A percentile compares a stretch with the other conserved stretches of the same genome.
Evolutionary conservation across 345 rosid genomes (phyloP).

Genomic region (Odontarrhena argentea): DNA sequence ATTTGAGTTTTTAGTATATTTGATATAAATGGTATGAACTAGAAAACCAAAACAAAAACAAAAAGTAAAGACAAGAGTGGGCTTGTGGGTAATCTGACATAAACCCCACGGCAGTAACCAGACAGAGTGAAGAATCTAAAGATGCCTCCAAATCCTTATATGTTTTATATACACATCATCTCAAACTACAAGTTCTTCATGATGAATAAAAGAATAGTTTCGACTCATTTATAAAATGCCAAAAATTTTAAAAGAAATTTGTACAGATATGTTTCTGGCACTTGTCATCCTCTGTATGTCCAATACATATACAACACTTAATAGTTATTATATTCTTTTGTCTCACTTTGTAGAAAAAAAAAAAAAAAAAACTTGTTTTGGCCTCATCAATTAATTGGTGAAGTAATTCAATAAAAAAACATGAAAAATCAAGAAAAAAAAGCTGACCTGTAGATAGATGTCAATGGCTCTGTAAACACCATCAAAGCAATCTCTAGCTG

Average conservation of each 20-base stretch:
- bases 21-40: neutral
- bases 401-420: slow-evolving; percentile 4
- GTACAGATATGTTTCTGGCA: slow-evolving; percentile 18
- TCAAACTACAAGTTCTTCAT: neutral
- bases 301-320: slow-evolving; percentile 3
- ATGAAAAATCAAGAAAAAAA: neutral
- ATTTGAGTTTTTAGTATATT: neutral
- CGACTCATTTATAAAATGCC: slow-evolving; percentile 6
- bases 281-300: slow-evolving; percentile 31
- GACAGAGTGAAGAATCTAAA: slow-evolving; percentile 37
- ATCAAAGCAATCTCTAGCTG: slow-evolving; percentile 71
- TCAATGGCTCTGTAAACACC: slow-evolving; percentile 83
- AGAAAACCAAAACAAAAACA: neutral
- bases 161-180: slow-evolving; percentile 17
- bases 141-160: slow-evolving; percentile 26
- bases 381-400: slow-evolving; percentile 14
- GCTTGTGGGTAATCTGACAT: slow-evolving; percentile 38
- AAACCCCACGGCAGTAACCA: slow-evolving; percentile 42
- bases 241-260: slow-evolving; percentile 8
- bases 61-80: slow-evolving; percentile 27
- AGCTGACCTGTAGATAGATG: slow-evolving; percentile 66
- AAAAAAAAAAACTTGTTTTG: neutral
- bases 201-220: slow-evolving; percentile 36
- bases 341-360: slow-evolving; percentile 18
- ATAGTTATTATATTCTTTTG: slow-evolving; percentile 1